These are phyloP conservation scores for Phanerochaete sordida DNA, from an alignment of 768 basidiomycete species.

Conservation along the genomic window DNA sequence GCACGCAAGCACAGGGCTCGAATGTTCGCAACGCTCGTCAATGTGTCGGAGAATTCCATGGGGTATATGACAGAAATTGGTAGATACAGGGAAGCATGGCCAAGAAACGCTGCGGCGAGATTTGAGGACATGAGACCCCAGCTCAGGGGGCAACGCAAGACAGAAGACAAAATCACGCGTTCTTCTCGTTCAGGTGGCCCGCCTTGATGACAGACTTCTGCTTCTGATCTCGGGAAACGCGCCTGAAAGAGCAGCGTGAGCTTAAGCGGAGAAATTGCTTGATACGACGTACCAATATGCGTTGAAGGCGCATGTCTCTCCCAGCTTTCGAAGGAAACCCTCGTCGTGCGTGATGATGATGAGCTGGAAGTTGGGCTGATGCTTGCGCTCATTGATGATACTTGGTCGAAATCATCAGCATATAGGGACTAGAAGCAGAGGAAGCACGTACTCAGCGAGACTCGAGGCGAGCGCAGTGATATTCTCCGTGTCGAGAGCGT, in stretches of 20 bases:
- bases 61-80: not conserved
- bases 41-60: not conserved
- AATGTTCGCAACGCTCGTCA: not conserved
- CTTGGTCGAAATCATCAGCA: constrained; percentile 33
- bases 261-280: not conserved
- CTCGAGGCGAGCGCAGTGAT: constrained; percentile 91
- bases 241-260: constrained; percentile 44
- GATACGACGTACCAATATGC: constrained; percentile 69
- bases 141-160: not conserved
- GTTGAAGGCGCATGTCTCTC: constrained; percentile 90
- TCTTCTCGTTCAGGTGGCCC: constrained; percentile 50
- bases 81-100: not conserved
- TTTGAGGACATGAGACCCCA: not conserved
- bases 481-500: constrained; percentile 93
- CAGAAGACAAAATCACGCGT: constrained; percentile 29
- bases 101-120: not conserved
- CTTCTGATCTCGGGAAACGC: constrained; percentile 53
- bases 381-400: constrained; percentile 91
- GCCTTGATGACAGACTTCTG: constrained; percentile 76
- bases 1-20: not conserved
- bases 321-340: constrained; percentile 86
- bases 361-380: constrained; percentile 90
- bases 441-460: constrained; percentile 75
- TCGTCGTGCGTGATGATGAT: constrained; percentile 98
- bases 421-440: constrained; percentile 1